Percentiles rank a stretch among this genome's conserved stretches.
These are phyloP conservation scores for Zostera marina DNA, from an alignment of 116 monocot genomes.

Conservation along the genomic window DNA sequence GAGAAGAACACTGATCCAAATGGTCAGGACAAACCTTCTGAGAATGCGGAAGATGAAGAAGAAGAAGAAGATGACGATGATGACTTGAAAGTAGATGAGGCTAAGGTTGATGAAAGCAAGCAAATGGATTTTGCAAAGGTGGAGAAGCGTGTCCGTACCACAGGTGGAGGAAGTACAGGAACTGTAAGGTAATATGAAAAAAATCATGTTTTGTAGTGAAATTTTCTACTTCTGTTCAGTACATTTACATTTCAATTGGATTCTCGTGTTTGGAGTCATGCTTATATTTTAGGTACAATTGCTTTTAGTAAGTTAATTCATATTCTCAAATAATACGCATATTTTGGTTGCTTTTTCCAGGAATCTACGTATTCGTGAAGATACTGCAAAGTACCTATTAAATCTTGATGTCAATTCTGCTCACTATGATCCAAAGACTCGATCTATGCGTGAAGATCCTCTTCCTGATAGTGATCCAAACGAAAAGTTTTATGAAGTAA, in stretches of 20 bases:
- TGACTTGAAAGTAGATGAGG: constrained; percentile 78
- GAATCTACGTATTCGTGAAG: constrained; percentile 94
- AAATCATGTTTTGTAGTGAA: too few relatives aligned
- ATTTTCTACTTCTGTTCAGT: background rate
- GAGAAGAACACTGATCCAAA: constrained; percentile 50
- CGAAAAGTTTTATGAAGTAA: constrained; percentile 35
- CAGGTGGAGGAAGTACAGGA: constrained; percentile 97
- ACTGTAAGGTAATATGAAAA: constrained; percentile 55
- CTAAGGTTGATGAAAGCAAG: constrained; percentile 91
- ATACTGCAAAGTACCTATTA: constrained; percentile 39
- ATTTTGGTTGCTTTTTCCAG: constrained; percentile 16
- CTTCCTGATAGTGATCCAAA: constrained; percentile 77
- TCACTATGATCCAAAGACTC: constrained; percentile 75
- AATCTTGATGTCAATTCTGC: constrained; percentile 78
- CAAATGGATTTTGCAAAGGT: constrained; percentile 99
- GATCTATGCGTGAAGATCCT: constrained; percentile 84
- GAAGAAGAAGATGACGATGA: constrained; percentile 46
- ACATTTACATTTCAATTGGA: background rate
- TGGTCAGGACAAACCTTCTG: constrained; percentile 25
- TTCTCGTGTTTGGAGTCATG: too few relatives aligned
- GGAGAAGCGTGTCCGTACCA: constrained; percentile 93
- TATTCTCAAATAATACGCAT: background rate
- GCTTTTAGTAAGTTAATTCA: background rate
- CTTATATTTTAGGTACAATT: background rate
- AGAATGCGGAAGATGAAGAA: constrained; percentile 30